Evolutionary conservation across 768 basidiomycete genomes (phyloP).

Genomic region (Antrodiella citrinella): DNA sequence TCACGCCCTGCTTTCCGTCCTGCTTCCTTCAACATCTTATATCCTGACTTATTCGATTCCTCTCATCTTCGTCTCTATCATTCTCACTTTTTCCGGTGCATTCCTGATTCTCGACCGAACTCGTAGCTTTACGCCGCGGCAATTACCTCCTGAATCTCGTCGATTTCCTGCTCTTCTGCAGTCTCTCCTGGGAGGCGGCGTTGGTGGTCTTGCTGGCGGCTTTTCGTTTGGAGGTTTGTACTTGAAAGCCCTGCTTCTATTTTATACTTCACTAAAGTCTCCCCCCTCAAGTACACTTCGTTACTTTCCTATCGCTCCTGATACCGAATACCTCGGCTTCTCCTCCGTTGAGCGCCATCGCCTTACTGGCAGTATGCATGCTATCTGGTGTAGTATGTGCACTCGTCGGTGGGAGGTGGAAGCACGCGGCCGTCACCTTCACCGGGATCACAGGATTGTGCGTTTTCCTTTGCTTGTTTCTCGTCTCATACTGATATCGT

Average conservation of each 20-base stretch:
- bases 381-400: constrained; percentile 41
- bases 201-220: constrained; percentile 53
- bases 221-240: constrained; percentile 53
- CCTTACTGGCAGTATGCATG: constrained; percentile 56
- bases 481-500: not conserved
- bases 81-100: constrained; percentile 58
- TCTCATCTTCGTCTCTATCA: constrained; percentile 47
- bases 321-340: constrained; percentile 44
- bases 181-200: constrained; percentile 47
- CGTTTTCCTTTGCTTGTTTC: not conserved
- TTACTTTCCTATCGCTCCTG: constrained; percentile 53
- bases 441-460: constrained; percentile 50
- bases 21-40: not conserved
- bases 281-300: constrained; percentile 44
- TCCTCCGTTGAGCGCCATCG: constrained; percentile 33
- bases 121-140: constrained; percentile 44
- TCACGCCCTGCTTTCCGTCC: not conserved
- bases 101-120: constrained; percentile 68
- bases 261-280: not conserved
- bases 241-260: not conserved
- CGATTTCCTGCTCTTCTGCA: constrained; percentile 24
- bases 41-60: constrained; percentile 39
- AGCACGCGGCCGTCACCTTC: constrained; percentile 40
- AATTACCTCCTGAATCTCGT: constrained; percentile 24
- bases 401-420: constrained; percentile 47